Conservation (phyloP, 2,329 filamentous ascomycete genomes). For the Stagonosporopsis cucurbitacearum region DNA sequence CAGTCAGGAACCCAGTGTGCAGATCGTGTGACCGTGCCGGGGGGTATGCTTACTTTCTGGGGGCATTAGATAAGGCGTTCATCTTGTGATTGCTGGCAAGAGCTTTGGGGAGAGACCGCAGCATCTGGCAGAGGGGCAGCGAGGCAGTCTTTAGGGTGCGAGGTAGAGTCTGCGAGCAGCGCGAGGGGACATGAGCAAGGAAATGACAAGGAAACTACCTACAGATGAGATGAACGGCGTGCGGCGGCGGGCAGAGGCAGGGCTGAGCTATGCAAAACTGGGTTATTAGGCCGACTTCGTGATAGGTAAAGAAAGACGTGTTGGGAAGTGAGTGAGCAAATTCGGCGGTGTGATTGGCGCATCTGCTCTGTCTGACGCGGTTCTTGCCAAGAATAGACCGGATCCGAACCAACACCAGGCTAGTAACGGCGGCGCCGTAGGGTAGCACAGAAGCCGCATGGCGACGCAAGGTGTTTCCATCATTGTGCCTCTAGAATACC, state of each 20-base stretch:
- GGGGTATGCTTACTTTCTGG: slow-evolving; percentile 9
- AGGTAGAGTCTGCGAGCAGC: background rate
- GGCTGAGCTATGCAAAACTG: slow-evolving; percentile 11
- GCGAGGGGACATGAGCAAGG: slow-evolving; percentile 14
- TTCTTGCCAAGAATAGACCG: slow-evolving; percentile 6
- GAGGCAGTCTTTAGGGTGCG: slow-evolving; percentile 3
- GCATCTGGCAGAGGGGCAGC: slow-evolving; percentile 6
- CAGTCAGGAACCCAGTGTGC: background rate
- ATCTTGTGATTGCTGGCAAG: slow-evolving; percentile 9
- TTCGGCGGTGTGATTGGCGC: background rate
- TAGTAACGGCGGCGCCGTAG: background rate
- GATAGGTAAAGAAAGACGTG: background rate
- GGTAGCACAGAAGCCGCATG: slow-evolving; percentile 7
- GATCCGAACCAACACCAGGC: slow-evolving; percentile 4
- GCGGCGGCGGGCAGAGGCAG: slow-evolving; percentile 7
- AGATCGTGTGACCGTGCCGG: background rate
- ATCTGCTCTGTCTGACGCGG: background rate
- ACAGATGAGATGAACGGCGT: slow-evolving; percentile 13
- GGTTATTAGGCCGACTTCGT: slow-evolving; percentile 12
- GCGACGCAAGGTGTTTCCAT: slow-evolving; percentile 10
- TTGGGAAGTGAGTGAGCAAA: slow-evolving; percentile 6
- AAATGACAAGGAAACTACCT: slow-evolving; percentile 16
- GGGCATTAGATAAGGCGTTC: slow-evolving; percentile 11
- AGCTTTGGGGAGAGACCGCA: slow-evolving; percentile 8
- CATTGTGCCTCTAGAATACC: background rate